Base-by-base conservation (phyloP, 768 basidiomycete species). In the Panaeolus cyanescens region DNA sequence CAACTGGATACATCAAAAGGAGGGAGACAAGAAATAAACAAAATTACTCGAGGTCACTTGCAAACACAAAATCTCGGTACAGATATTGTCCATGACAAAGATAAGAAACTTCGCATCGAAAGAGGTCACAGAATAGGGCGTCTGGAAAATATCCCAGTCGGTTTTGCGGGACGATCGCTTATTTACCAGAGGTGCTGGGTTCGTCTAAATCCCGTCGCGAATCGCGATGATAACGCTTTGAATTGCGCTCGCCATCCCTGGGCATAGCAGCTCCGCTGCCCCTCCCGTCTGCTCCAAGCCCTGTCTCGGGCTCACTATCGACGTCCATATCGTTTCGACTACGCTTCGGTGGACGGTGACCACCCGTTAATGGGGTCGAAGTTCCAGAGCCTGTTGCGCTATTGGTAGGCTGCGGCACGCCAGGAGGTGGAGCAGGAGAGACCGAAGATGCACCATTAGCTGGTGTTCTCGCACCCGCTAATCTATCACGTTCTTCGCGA, bases 321-420 rank as follows among this genome's bases (percentile, higher is more conserved):
- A 83, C 77, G 39, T 90, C 88, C 85, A 88, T 85, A 58, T 89
- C 88, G 55, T 82, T 81, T 61, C 85, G 79, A 64, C 75, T 79
- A 59, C 88, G 80, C 70, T 87, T 89, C 71, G 85, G 59, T 19
- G 83, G 45, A 28, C 45, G 45, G 10, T 50, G 45, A 22, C 45
- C 45, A 13, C 45, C 25, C 15, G 45, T 50, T 50, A 50, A 13
- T 13, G 45, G 45, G 9, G 45, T 50, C 45, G 45, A 50, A 28
- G 22, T 28, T 15, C 45, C 45, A 3, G 45, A 50, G 3, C 45
- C 45, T 2, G 45, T 12, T 9, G 22, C 45, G 25, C 25, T 50
- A 15, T 42, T 42, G 19, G 45, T 28, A 1, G 45, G 25, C 30
- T 9, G 45, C 12, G 25, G 45, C 17, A 40, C 39, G 6, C 19